Evolutionary conservation across 345 rosid species (phyloP).

Genomic region (Gossypium sturtianum): DNA sequence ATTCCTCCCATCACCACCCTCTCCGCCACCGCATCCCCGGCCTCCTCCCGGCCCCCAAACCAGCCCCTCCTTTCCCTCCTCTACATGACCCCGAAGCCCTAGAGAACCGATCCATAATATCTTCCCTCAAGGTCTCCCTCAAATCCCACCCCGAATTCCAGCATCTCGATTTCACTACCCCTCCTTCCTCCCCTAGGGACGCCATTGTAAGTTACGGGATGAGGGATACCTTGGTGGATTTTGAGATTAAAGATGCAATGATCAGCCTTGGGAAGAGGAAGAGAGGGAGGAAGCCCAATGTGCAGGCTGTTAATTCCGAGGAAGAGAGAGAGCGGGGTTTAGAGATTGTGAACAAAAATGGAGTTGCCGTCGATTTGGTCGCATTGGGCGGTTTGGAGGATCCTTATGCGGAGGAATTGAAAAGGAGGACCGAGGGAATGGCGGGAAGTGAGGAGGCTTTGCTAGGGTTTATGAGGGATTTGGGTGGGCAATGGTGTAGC

Average conservation of each 20-base stretch:
- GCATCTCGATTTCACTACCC: constrained; percentile 22
- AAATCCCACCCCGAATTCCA: constrained; percentile 39
- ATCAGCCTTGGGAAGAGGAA: constrained; percentile 46
- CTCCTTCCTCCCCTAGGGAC: constrained; percentile 17
- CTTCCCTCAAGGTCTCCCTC: constrained; percentile 40
- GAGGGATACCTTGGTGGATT: constrained; percentile 7
- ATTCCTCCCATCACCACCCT: constrained; percentile 34
- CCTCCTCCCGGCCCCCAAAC: constrained; percentile 31
- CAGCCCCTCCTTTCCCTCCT: constrained; percentile 12
- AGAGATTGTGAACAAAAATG: constrained; percentile 45
- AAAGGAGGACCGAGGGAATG: constrained; percentile 53
- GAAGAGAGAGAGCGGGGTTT: constrained; percentile 27
- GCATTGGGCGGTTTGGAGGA: constrained; percentile 28
- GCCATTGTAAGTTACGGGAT: constrained; percentile 1
- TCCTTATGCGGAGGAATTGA: constrained; percentile 50
- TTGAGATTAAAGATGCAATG: constrained; percentile 12
- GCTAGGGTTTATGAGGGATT: constrained; percentile 47
- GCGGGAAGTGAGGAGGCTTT: constrained; percentile 41
- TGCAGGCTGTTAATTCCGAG: constrained; percentile 17
- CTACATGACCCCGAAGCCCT: constrained; percentile 31
- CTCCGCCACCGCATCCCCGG: constrained; percentile 61
- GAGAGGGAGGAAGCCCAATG: constrained; percentile 50
- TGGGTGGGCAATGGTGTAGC: constrained; percentile 75
- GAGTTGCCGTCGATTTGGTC: constrained; percentile 34
- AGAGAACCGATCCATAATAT: constrained; percentile 47